A percentile compares a stretch with the other conserved stretches of the same genome.
Conservation (phyloP, 495 filamentous ascomycete species). For the Annulohypoxylon moriforme region DNA sequence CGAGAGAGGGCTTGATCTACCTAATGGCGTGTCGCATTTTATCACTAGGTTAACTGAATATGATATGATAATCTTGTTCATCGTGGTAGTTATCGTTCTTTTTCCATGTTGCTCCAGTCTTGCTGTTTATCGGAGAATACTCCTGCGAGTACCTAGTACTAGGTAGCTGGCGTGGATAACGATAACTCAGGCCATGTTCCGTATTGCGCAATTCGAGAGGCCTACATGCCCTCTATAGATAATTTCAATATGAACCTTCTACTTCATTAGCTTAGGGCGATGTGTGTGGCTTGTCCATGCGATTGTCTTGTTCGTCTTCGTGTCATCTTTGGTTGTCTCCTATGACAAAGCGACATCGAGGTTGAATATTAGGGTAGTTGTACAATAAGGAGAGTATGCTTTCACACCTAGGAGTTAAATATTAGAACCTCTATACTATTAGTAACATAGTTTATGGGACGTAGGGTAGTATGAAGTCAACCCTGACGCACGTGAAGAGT, state of each 20-base stretch:
- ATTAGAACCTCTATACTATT: background rate
- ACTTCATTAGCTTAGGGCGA: background rate
- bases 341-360: background rate
- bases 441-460: conserved; percentile 2
- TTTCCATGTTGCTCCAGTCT: no score
- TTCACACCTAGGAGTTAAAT: background rate
- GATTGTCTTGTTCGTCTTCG: background rate
- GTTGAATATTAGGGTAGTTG: background rate
- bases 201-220: no score
- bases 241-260: background rate
- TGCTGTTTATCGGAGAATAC: background rate
- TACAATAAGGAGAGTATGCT: background rate
- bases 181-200: background rate
- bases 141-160: no score
- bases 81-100: no score
- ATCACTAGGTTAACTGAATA: no score
- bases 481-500: conserved; percentile 33
- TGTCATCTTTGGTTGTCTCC: background rate
- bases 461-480: conserved; percentile 27
- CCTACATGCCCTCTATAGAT: no score
- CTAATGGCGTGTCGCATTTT: no score
- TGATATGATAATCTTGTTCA: no score
- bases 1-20: no score
- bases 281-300: background rate
- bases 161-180: background rate